These are phyloP conservation scores for Phytophthora hybrid DNA, from an alignment of 352 stramenopile genomes.

Conservation along the genomic window DNA sequence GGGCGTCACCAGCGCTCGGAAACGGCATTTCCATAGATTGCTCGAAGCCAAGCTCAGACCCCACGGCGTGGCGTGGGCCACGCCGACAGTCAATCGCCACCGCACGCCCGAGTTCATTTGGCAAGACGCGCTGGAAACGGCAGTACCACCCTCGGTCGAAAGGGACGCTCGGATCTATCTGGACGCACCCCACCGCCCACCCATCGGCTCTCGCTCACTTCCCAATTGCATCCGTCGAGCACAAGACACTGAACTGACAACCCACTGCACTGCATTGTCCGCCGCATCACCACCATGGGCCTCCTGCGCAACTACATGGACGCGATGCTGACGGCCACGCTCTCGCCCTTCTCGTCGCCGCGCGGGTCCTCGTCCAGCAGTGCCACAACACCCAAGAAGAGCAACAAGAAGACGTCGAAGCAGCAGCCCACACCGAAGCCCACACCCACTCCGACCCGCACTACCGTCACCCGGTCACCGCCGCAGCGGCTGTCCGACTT, in stretches of 20 bases:
- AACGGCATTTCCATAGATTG: conserved; percentile 33
- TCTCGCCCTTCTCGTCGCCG: conserved; percentile 32
- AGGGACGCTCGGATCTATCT: conserved; percentile 35
- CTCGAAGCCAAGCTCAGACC: not conserved
- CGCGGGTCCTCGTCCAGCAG: conserved; percentile 12
- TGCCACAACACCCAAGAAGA: conserved; percentile 30
- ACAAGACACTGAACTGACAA: conserved; percentile 8
- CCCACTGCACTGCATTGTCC: not conserved
- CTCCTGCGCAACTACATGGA: conserved; percentile 47
- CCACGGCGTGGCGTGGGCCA: too few relatives aligned
- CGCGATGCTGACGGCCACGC: conserved; percentile 39
- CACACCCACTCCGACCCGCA: not conserved
- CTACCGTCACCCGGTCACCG: conserved; percentile 38
- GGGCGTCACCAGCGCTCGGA: conserved; percentile 11
- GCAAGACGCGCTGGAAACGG: conserved; percentile 27
- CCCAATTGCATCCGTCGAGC: conserved; percentile 19
- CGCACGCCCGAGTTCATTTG: conserved; percentile 13
- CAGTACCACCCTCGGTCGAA: conserved; percentile 30
- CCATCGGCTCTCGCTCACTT: conserved; percentile 32
- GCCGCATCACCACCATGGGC: conserved; percentile 28
- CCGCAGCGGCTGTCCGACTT: conserved; percentile 46
- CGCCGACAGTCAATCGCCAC: too few relatives aligned
- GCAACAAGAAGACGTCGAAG: conserved; percentile 17
- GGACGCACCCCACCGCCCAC: conserved; percentile 18
- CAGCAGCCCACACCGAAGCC: conserved; percentile 2